Evolutionary conservation across 768 basidiomycete genomes (phyloP), one percentile per base, ranked within the genome.

Genomic region (Nidularia sp.): DNA sequence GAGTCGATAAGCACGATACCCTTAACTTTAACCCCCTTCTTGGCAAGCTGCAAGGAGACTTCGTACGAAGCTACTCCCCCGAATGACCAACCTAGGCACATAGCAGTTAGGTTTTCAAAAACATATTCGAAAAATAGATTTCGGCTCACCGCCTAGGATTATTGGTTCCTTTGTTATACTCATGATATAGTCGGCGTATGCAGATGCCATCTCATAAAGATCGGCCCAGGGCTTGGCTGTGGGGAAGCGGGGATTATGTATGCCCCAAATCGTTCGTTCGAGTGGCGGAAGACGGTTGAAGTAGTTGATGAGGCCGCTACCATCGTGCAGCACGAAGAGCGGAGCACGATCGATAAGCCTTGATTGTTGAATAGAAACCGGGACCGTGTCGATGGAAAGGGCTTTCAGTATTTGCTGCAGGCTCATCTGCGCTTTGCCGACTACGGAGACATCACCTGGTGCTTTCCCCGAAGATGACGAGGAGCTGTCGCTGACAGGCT

Each of bases 311-410:
- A 39, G 36, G 8, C 36, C 5, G 49, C 34, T 22, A 34, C 22
- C 6, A 42, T 12, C 13, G 53, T 55, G n/a, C 34, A 45, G 25
- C 50, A 55, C 31, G 32, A 22, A 44, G 12, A 31, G 31, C 50
- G 50, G 35, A 55, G 36, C 25, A 47, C 18, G 9, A 12, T 34
- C 1, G 53, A 45, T 9, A 53, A 35, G 34, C n/a, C n/a, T n/a
- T 51, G 33, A 34, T 7, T 7, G 7, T 39, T 39, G 36, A n/a
- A 39, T 39, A 39, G 36, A 39, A 7, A 39, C n/a, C 7, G 36
- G 36, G 36, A 39, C n/a, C 8, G 36, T 39, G n/a, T 39, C 36
- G 36, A 39, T n/a, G n/a, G n/a, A n/a, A n/a, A n/a, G n/a, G n/a
- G n/a, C n/a, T n/a, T n/a, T n/a, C n/a, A n/a, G n/a, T n/a, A n/a